phyloP scores from a whole-genome alignment of 352 stramenopile species.

The Phytophthora sojae region DNA sequence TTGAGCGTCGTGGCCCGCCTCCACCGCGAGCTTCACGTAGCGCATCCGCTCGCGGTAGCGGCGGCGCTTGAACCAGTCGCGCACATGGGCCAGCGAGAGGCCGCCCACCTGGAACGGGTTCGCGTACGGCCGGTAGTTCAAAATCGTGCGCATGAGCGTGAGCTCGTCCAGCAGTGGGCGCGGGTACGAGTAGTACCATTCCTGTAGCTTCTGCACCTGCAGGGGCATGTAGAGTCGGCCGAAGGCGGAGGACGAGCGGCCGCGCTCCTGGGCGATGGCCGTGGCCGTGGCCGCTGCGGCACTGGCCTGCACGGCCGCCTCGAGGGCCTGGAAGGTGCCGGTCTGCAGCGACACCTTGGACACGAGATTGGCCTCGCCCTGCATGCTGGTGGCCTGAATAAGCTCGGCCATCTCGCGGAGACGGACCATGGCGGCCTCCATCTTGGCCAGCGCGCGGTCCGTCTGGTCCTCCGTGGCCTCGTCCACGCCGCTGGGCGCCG shows the following conservation, averaged over 20 bases:
- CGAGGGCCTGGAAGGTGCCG: constrained; percentile 64
- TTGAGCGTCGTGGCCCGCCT: constrained; percentile 63
- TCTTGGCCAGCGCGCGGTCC: constrained; percentile 77
- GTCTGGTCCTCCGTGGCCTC: constrained; percentile 80
- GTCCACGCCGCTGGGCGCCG: constrained; percentile 42
- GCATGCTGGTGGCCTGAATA: constrained; percentile 86
- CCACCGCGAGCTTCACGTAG: constrained; percentile 76
- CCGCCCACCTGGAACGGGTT: constrained; percentile 71
- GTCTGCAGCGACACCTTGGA: constrained; percentile 75
- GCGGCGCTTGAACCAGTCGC: constrained; percentile 89
- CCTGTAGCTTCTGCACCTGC: constrained; percentile 83
- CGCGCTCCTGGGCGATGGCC: constrained; percentile 78
- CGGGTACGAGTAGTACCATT: constrained; percentile 88
- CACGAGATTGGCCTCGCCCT: constrained; percentile 82
- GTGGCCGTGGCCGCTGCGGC: constrained; percentile 69
- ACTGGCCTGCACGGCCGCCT: constrained; percentile 65
- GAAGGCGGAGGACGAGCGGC: constrained; percentile 59
- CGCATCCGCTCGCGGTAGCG: constrained; percentile 82
- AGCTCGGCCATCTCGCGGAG: constrained; percentile 81
- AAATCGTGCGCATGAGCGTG: constrained; percentile 84
- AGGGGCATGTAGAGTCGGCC: constrained; percentile 64
- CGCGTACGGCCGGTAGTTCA: constrained; percentile 82
- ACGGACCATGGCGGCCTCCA: constrained; percentile 75
- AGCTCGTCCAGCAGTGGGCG: constrained; percentile 81
- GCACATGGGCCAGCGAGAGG: constrained; percentile 73